Percentiles rank a stretch among this genome's conserved stretches.
Conservation (phyloP, 2,329 filamentous ascomycete species). For the Aspergillus ibericus region DNA sequence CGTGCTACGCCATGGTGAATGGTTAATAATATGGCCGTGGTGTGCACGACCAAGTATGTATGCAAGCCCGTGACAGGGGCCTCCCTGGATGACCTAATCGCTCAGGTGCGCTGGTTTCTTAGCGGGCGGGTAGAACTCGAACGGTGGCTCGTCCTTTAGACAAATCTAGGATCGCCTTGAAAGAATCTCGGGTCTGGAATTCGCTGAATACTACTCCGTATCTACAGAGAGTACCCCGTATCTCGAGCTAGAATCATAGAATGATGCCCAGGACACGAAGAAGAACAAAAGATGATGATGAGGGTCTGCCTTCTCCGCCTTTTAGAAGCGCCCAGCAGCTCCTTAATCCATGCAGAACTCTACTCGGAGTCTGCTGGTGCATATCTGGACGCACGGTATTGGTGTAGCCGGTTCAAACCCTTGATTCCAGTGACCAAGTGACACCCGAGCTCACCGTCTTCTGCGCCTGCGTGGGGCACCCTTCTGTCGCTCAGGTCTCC, state of each 20-base stretch:
- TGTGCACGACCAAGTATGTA: not conserved
- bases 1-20: not conserved
- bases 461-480: constrained; percentile 14
- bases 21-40: not conserved
- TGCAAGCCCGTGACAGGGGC: not conserved
- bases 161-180: no score
- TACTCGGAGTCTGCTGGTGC: not conserved
- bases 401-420: constrained; percentile 8
- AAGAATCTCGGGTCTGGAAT: no score
- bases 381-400: constrained; percentile 4
- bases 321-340: constrained; percentile 2
- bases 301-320: constrained; percentile 6
- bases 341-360: constrained; percentile 7
- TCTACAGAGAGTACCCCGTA: no score
- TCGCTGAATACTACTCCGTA: not conserved
- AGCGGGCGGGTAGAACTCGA: not conserved
- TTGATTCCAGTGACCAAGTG: constrained; percentile 10
- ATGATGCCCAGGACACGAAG: no score
- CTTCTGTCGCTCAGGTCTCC: not conserved
- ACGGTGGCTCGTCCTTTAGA: not conserved
- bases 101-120: not conserved
- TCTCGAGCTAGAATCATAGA: no score
- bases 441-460: constrained; percentile 20
- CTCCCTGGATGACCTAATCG: constrained; percentile 2
- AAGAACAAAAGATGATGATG: no score